Conservation (phyloP, 108 stramenopile species). For the Skeletonema menzelii region DNA sequence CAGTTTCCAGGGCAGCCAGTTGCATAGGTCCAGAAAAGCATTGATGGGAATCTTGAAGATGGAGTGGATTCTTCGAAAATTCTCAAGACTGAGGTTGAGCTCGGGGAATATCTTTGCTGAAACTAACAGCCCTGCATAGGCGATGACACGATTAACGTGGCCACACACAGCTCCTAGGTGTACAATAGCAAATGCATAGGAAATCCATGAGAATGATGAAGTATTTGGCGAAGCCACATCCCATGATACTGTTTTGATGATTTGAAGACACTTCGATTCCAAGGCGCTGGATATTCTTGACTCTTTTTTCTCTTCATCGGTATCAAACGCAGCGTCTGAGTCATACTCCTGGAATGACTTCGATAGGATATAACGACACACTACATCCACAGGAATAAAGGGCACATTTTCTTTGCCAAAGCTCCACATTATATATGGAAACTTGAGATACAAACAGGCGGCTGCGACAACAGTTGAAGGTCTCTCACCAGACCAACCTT, state of each 20-base stretch:
- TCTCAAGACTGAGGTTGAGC: constrained; percentile 27
- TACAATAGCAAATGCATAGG: constrained; percentile 65
- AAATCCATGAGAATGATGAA: constrained; percentile 71
- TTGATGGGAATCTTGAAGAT: constrained; percentile 53
- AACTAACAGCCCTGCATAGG: constrained; percentile 62
- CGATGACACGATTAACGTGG: constrained; percentile 62
- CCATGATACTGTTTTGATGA: constrained; percentile 75
- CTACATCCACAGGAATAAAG: constrained; percentile 85
- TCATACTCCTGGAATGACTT: constrained; percentile 49
- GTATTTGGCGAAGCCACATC: constrained; percentile 48
- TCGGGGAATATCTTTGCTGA: constrained; percentile 58
- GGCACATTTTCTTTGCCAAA: constrained; percentile 64
- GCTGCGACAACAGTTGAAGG: constrained; percentile 89
- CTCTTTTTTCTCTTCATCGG: constrained; percentile 39
- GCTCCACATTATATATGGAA: constrained; percentile 82
- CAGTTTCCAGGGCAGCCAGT: constrained; percentile 20
- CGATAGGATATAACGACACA: constrained; percentile 60
- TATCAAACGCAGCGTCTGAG: not conserved
- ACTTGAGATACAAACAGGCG: constrained; percentile 69
- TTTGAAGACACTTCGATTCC: not conserved
- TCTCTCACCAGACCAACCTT: constrained; percentile 87
- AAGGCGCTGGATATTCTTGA: constrained; percentile 20
- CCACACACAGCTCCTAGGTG: constrained; percentile 74
- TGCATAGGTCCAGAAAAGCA: constrained; percentile 27
- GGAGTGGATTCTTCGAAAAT: constrained; percentile 53